A percentile compares a stretch with the other conserved stretches of the same genome.
phyloP scores from a whole-genome alignment of 1,284 basidiomycete species.

The Marasmius oreades region DNA sequence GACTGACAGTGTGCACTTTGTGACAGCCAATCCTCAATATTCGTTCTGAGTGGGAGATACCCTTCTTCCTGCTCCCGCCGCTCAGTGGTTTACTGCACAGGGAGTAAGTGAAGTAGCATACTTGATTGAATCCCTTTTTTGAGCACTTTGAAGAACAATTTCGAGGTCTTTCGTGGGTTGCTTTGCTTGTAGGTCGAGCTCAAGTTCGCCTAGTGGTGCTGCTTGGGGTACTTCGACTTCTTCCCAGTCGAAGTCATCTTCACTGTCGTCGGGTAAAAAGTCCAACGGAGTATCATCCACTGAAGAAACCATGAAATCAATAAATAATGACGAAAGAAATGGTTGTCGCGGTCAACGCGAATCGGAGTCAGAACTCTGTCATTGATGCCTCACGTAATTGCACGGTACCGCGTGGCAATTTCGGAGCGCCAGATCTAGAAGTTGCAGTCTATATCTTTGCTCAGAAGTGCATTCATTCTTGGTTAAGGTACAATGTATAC shows the following conservation, averaged over 20 bases:
- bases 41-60: conserved; percentile 58
- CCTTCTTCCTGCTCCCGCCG: conserved; percentile 41
- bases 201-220: conserved; percentile 10
- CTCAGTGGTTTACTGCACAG: neutral
- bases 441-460: no score
- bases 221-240: conserved; percentile 47
- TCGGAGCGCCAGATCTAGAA: no score
- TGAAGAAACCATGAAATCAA: neutral
- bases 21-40: conserved; percentile 75
- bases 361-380: no score
- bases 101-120: conserved; percentile 19
- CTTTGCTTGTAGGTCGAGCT: conserved; percentile 25
- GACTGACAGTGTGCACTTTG: conserved; percentile 80
- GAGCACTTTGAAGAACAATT: conserved; percentile 51
- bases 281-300: neutral
- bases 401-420: no score
- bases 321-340: no score
- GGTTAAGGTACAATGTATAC: no score
- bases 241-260: conserved; percentile 62
- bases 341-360: no score
- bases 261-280: conserved; percentile 30
- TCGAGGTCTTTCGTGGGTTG: conserved; percentile 34
- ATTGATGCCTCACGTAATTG: no score
- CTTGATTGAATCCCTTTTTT: conserved; percentile 32
- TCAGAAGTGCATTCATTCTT: no score